phyloP scores from a whole-genome alignment of 2,329 filamentous ascomycete genomes.

The Orbilia javanica region DNA sequence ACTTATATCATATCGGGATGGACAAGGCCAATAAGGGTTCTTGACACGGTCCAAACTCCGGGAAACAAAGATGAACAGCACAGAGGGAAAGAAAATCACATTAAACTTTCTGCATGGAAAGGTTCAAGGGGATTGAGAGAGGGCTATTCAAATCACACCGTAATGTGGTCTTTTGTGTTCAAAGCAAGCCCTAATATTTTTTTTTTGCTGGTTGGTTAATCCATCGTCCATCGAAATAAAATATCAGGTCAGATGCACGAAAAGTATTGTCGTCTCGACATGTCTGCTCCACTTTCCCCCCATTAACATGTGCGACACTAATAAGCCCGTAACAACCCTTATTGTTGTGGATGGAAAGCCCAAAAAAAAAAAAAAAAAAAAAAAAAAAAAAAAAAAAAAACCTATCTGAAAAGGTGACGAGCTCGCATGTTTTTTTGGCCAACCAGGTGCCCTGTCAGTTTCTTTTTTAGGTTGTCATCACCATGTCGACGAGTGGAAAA shows the following conservation, averaged over 20 bases:
- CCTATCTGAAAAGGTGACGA: conserved; percentile 40
- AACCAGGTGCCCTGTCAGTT: conserved; percentile 46
- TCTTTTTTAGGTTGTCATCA: conserved; percentile 57
- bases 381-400: conserved; percentile 35
- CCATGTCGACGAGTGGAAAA: conserved; percentile 44
- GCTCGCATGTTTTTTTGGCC: conserved; percentile 50
- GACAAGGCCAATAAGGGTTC: conserved; percentile 50
- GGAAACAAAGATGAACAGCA: conserved; percentile 36
- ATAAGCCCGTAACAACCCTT: conserved; percentile 49
- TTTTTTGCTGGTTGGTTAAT: conserved; percentile 38
- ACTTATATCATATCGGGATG: conserved; percentile 46
- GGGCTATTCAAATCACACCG: not conserved
- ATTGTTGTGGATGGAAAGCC: conserved; percentile 18
- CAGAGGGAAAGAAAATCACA: conserved; percentile 36
- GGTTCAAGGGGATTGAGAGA: conserved; percentile 20
- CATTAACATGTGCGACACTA: conserved; percentile 52
- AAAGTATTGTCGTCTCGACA: conserved; percentile 50
- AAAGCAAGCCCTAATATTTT: conserved; percentile 37
- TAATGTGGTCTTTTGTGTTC: conserved; percentile 37
- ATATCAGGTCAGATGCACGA: conserved; percentile 56
- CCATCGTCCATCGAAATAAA: conserved; percentile 14
- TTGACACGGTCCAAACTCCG: conserved; percentile 42
- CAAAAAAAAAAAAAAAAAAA: conserved; percentile 35
- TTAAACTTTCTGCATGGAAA: conserved; percentile 40
- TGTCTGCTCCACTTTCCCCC: conserved; percentile 51